Base-by-base conservation (phyloP, 2,329 filamentous ascomycete genomes). In the Fusarium heterosporum region DNA sequence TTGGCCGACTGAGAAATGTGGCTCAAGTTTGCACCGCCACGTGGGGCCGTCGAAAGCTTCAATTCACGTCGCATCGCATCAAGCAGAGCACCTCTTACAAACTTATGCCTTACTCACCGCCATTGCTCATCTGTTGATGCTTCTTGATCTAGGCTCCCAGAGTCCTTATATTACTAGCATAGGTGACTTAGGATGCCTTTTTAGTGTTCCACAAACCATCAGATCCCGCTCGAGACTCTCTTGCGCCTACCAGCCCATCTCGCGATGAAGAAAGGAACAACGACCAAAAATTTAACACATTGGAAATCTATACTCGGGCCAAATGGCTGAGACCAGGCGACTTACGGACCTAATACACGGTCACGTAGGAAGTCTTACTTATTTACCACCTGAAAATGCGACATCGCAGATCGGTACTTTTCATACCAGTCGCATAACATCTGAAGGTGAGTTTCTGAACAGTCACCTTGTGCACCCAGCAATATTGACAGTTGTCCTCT, bases 261-360 rank as follows among this genome's bases (percentile, higher is more conserved):
- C 76, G 76, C 71, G 62, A 79, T 79, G 77, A 77, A 75, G 72
- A 74, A 67, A 68, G 64, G 68, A 68, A 73, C 53, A 58, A 69
- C 58, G 65, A 54, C 54, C 64, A 70, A 61, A 54, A 53, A 67
- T 56, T 70, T 64, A 55, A 65, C 66, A 70, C 49, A 71, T 68
- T 73, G 71, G 72, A 78, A 66, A 73, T 74, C 68, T 57, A 64
- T 70, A 66, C 72, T 73, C 48, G 70, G 72, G 53, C 74, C 73
- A 73, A 75, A 80, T 80, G 78, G 77, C 76, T 79, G 77, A 80
- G 52, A 63, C 66, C 32, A 71, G 72, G 62, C 72, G 72, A 48
- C 64, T 77, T 38, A 64, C 70, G 32, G 76, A 77, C 71, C 74
- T 77, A 14, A 61, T 71, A 34, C 69, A 76, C 49, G 78, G 78